Base-by-base conservation (phyloP, 371 early-diverging fungal species). In the Synchytrium microbalum region DNA sequence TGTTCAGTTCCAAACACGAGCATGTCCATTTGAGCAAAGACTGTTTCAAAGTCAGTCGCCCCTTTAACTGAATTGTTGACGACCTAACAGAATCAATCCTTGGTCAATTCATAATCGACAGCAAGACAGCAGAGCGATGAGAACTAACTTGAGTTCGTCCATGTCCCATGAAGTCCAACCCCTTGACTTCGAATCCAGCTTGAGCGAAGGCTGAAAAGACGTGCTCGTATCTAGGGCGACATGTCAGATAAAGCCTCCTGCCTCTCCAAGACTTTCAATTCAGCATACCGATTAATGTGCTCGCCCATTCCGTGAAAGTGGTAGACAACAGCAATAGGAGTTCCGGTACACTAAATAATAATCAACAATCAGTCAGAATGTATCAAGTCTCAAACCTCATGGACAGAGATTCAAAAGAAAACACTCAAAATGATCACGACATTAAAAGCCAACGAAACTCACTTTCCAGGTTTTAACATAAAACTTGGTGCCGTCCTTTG, bases 261-360 rank as follows among this genome's bases (percentile, higher is more conserved):
- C n/a, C n/a, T n/a, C n/a, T n/a, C n/a, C n/a, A n/a, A n/a, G n/a
- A n/a, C n/a, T n/a, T n/a, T n/a, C n/a, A n/a, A 51, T n/a, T n/a
- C 51, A 51, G 5, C 56, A 30, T 25, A 59, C 3, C 75, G 68
- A 32, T 32, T 16, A 60, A 66, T 64, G 67, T 75, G 75, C 54
- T 75, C 72, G 30, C 75, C 75, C 19, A 75, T 58, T 2, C 75
- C 75, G 63, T 75, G 75, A 63, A 67, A 56, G 54, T 58, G 61
- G 38, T 70, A 23, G 14, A 66, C 59, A 25, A 59, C 25, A 3
- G 75, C 75, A 2, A 61, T 62, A 32, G 64, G 32, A 1, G 62
- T 27, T 25, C 64, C 67, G 10, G 53, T 32, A 13, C 66, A 66
- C 71, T 71, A 54, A 46, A 30, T 3, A 55, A 31, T 25, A 33